Percentiles rank a stretch among this genome's conserved stretches.
Evolutionary conservation across 176 grass and related monocot genomes (phyloP).

Genomic region (Dendrocalamus sinicus): DNA sequence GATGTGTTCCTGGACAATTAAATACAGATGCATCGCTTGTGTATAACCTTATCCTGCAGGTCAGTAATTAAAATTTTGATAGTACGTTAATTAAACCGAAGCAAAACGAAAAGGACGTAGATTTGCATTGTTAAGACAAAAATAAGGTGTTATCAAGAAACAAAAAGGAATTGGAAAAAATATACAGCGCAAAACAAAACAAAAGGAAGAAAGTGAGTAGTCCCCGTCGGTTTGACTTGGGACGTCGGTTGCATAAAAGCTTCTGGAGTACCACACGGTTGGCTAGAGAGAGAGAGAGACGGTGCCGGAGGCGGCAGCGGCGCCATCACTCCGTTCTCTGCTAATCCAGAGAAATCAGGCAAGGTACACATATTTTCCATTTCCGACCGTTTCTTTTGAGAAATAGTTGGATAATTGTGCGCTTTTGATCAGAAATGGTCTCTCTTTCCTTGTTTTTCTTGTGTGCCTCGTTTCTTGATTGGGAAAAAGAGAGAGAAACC

Average conservation of each 20-base stretch:
- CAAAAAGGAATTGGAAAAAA: background rate
- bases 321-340: conserved; percentile 12
- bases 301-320: background rate
- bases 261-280: conserved; percentile 20
- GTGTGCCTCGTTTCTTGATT: conserved; percentile 14
- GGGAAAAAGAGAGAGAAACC: background rate
- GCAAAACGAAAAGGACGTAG: background rate
- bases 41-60: background rate
- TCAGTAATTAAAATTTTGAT: background rate
- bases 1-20: conserved; percentile 1
- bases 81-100: conserved; percentile 15
- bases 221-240: conserved; percentile 47
- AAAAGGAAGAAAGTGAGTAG: background rate
- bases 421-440: background rate
- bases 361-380: conserved; percentile 31
- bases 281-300: background rate
- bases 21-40: background rate
- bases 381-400: background rate
- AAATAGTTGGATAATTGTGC: background rate
- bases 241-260: conserved; percentile 52
- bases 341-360: background rate
- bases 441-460: background rate
- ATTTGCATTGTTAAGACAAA: background rate
- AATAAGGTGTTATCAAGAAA: background rate
- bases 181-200: background rate